phyloP scores from a whole-genome alignment of 495 filamentous ascomycete genomes.

The Lasiosphaeriaceae sp. region DNA sequence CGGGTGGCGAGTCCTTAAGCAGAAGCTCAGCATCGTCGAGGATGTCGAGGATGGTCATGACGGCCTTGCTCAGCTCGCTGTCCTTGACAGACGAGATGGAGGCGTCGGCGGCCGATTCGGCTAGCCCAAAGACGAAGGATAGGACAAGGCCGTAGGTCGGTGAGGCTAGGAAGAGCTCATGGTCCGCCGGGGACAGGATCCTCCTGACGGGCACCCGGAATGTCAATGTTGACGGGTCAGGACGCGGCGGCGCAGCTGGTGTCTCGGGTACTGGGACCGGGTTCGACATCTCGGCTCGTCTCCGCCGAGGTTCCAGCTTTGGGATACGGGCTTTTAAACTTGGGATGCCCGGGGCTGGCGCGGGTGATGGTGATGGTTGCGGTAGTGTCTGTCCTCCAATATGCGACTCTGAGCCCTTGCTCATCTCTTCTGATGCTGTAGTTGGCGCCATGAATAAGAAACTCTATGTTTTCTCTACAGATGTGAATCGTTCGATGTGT shows the following conservation, averaged over 20 bases:
- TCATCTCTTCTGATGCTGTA: neutral
- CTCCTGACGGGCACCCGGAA: conserved; percentile 68
- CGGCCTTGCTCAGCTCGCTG: conserved; percentile 48
- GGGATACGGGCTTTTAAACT: conserved; percentile 61
- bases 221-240: conserved; percentile 54
- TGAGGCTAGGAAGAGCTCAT: conserved; percentile 74
- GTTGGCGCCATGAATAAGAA: conserved; percentile 6
- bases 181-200: conserved; percentile 77
- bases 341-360: conserved; percentile 34
- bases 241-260: conserved; percentile 65
- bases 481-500: neutral
- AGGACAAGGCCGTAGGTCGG: conserved; percentile 72
- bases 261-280: conserved; percentile 67
- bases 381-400: conserved; percentile 14
- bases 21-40: conserved; percentile 63
- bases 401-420: neutral
- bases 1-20: conserved; percentile 64
- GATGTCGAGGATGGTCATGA: conserved; percentile 64
- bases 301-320: conserved; percentile 62
- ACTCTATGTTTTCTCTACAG: neutral
- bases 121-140: conserved; percentile 80
- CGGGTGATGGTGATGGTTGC: conserved; percentile 15
- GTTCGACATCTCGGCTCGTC: conserved; percentile 49
- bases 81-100: conserved; percentile 64
- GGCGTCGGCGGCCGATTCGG: conserved; percentile 73